Evolutionary conservation across 352 stramenopile genomes (phyloP), one percentile per base, ranked within the genome.

Genomic region (Thalassiosira hispida): DNA sequence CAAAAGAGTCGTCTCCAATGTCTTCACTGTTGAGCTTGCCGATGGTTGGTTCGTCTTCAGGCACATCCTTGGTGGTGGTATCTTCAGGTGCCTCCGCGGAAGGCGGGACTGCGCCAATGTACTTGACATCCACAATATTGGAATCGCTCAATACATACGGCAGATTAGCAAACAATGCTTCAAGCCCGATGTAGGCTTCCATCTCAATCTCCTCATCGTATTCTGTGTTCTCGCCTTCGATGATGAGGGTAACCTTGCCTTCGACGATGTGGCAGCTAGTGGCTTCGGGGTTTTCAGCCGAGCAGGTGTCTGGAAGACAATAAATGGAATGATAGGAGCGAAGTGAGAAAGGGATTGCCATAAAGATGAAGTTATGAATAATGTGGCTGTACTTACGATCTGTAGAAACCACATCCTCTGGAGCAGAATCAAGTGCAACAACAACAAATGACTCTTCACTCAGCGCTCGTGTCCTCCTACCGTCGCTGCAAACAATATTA

Each of bases 351-450:
- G 46, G 0, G 44, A 61, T 35, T 1, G 61, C 5, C 55, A 23
- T 6, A 0, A 35, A 20, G 8, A 56, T 61, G 20, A 60, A 23
- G 23, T 0, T 29, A 53, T 53, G 9, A 46, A n/a, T n/a, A 5
- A 18, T 18, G 8, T 7, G 27, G 14, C 7, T 7, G 14, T 18
- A 73, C 64, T 73, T 25, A 73, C 64, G 65, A 11, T 52, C 31
- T 8, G 29, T 44, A 1, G 62, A 71, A 38, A 73, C 27, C n/a
- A 73, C 51, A 42, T 73, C 64, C 22, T 73, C 52, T 1, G 64
- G 64, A 35, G 23, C 35, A 1, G 64, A 46, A 64, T 73, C 51
- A 12, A 73, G 25, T 11, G 64, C 31, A 27, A 73, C 33, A n/a
- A 73, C 29, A 18, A 25, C 27, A 16, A 51, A 25, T 33, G 20